Conservation (phyloP, 805 yeast genomes). For the Saccharomycopsis sp. region DNA sequence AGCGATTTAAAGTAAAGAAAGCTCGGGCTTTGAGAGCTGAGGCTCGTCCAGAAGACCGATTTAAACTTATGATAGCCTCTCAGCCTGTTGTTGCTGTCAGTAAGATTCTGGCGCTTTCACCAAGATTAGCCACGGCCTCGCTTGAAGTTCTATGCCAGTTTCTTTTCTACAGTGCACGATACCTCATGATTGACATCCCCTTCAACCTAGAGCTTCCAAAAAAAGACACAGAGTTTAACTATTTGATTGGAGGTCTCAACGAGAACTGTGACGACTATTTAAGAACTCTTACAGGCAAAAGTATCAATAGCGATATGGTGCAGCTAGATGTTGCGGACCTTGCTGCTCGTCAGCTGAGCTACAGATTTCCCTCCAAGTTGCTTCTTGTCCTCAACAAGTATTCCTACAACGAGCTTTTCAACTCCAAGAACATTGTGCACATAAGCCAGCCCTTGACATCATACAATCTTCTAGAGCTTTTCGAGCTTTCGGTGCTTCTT, state of each 20-base stretch:
- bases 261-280: constrained; percentile 13
- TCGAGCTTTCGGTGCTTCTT: constrained; percentile 12
- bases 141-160: constrained; percentile 18
- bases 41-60: not conserved
- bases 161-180: constrained; percentile 11
- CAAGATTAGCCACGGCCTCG: constrained; percentile 5
- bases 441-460: constrained; percentile 4
- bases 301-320: not conserved
- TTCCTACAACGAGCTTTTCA: constrained; percentile 17
- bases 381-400: constrained; percentile 11
- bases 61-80: constrained; percentile 1
- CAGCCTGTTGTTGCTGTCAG: constrained; percentile 18
- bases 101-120: constrained; percentile 7
- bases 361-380: constrained; percentile 9
- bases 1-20: constrained; percentile 2
- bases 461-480: constrained; percentile 13
- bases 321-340: not conserved
- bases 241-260: constrained; percentile 12
- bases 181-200: constrained; percentile 14
- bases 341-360: not conserved
- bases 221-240: not conserved
- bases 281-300: not conserved
- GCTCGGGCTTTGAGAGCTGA: not conserved
- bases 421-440: constrained; percentile 13
- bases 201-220: constrained; percentile 13